These are phyloP conservation scores for Phytophthora rubi DNA, from an alignment of 352 stramenopile genomes.

Conservation along the genomic window DNA sequence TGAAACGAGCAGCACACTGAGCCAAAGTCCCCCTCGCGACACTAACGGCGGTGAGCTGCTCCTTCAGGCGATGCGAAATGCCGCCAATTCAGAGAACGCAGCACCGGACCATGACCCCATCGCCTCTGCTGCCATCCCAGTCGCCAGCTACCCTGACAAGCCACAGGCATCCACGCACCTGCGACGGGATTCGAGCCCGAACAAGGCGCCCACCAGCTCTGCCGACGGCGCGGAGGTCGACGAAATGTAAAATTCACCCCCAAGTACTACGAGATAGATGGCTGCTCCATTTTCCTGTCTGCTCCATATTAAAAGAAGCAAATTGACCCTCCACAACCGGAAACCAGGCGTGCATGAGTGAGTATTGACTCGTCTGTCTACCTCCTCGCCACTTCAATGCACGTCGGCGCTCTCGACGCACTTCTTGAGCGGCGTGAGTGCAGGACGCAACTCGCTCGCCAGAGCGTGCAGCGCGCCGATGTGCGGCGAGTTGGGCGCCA, in stretches of 20 bases:
- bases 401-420: constrained; percentile 78
- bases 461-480: constrained; percentile 69
- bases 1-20: constrained; percentile 34
- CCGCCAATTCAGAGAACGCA: background rate
- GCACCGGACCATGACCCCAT: background rate
- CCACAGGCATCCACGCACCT: constrained; percentile 28
- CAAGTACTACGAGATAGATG: constrained; percentile 23
- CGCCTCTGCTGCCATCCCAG: constrained; percentile 24
- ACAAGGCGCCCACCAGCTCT: constrained; percentile 18
- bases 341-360: no score
- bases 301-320: constrained; percentile 12
- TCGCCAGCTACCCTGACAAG: constrained; percentile 32
- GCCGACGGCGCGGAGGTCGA: constrained; percentile 2
- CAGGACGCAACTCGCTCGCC: constrained; percentile 57
- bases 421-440: constrained; percentile 73
- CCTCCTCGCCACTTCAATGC: constrained; percentile 39
- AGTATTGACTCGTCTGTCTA: no score
- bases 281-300: constrained; percentile 15
- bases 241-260: constrained; percentile 27
- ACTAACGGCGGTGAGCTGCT: constrained; percentile 14
- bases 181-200: constrained; percentile 19
- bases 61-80: constrained; percentile 22
- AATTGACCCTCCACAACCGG: no score
- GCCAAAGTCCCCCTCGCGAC: constrained; percentile 18
- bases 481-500: constrained; percentile 65